phyloP scores from a whole-genome alignment of 2,329 filamentous ascomycete species.

The Polychaeton citri region DNA sequence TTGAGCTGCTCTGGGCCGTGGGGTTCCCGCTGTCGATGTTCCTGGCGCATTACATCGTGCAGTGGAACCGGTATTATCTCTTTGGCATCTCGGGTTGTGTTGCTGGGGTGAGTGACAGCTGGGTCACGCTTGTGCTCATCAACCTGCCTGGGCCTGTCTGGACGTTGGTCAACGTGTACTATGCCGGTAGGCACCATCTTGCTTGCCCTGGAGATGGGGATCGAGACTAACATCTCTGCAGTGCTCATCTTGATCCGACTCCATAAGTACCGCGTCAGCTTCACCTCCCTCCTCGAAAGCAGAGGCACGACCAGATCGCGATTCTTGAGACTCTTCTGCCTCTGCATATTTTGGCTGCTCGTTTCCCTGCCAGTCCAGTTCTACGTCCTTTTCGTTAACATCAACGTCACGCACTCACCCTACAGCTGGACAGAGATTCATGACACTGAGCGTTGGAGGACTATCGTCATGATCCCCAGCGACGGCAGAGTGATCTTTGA shows the following conservation, averaged over 20 bases:
- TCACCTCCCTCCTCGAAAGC: slow-evolving; percentile 41
- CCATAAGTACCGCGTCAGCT: slow-evolving; percentile 44
- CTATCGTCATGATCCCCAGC: slow-evolving; percentile 35
- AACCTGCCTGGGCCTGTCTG: slow-evolving; percentile 45
- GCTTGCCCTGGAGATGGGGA: no score
- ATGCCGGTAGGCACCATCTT: slow-evolving; percentile 41
- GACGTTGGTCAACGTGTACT: slow-evolving; percentile 39
- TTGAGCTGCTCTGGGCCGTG: slow-evolving; percentile 45
- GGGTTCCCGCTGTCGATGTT: slow-evolving; percentile 42
- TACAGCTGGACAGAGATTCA: slow-evolving; percentile 42
- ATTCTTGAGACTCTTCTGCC: slow-evolving; percentile 48
- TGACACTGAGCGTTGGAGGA: slow-evolving; percentile 31
- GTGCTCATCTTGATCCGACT: slow-evolving; percentile 49
- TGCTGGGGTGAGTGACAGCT: slow-evolving; percentile 41
- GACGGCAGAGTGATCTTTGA: slow-evolving; percentile 36
- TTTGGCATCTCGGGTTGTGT: slow-evolving; percentile 47
- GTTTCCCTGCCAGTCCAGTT: slow-evolving; percentile 40
- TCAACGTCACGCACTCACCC: slow-evolving; percentile 11
- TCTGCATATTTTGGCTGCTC: slow-evolving; percentile 38
- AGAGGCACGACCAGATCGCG: slow-evolving; percentile 43
- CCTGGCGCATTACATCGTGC: slow-evolving; percentile 45
- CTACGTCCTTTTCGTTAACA: slow-evolving; percentile 37
- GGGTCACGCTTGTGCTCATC: slow-evolving; percentile 42
- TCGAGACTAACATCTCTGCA: no score
- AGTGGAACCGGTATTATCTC: slow-evolving; percentile 45